Conservation (phyloP, 768 basidiomycete genomes). For the Rhizopogon rudus region DNA sequence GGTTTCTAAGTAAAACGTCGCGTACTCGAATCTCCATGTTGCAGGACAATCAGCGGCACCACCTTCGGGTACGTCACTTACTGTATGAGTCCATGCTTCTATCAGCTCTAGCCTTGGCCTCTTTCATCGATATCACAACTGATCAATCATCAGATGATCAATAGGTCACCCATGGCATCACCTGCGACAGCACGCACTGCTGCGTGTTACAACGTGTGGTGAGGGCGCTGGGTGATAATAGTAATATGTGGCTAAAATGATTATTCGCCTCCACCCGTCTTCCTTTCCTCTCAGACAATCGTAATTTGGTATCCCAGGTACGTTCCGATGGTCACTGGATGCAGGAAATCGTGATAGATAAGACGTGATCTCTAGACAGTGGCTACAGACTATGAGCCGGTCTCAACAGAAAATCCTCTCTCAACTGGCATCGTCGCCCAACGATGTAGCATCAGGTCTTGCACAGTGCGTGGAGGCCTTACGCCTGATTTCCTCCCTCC, state of each 20-base stretch:
- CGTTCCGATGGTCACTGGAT: not conserved
- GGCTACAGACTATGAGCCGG: slow-evolving; percentile 14
- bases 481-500: slow-evolving; percentile 24
- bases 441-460: slow-evolving; percentile 27
- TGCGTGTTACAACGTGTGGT: not conserved
- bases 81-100: not conserved
- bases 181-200: not conserved
- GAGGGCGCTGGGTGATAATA: no score
- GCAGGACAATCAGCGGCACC: not conserved
- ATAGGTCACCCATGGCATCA: not conserved
- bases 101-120: not conserved
- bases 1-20: no score
- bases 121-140: not conserved
- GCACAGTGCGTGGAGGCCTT: slow-evolving; percentile 30
- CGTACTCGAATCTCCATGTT: not conserved
- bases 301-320: not conserved
- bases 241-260: not conserved
- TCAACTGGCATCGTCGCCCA: slow-evolving; percentile 26
- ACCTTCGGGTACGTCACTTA: not conserved
- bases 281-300: not conserved
- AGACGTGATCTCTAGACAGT: not conserved
- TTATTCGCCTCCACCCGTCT: not conserved
- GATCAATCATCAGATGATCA: no score
- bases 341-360: not conserved
- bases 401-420: slow-evolving; percentile 25